phyloP scores from a whole-genome alignment of 2,329 filamentous ascomycete genomes.

The Colletotrichum brevisporum region DNA sequence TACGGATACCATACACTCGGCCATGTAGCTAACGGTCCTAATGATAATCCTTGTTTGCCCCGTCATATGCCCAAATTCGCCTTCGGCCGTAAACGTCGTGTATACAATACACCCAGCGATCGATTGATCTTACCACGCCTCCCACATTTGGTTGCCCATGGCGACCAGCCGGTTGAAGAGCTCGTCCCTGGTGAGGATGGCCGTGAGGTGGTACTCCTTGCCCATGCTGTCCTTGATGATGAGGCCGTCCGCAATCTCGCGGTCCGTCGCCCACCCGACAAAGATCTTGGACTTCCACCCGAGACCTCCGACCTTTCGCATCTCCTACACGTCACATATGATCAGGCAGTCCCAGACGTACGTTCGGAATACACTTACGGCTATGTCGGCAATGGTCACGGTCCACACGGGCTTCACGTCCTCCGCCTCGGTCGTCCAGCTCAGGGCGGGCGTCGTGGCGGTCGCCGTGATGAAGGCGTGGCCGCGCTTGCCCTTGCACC shows the following conservation, averaged over 20 bases:
- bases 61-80: not conserved
- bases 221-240: conserved; percentile 74
- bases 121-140: conserved; percentile 69
- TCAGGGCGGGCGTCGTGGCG: conserved; percentile 77
- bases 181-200: conserved; percentile 80
- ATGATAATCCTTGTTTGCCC: not conserved
- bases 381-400: conserved; percentile 78
- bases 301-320: conserved; percentile 85
- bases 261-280: conserved; percentile 82
- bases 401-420: conserved; percentile 76
- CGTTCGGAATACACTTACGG: conserved; percentile 32
- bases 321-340: conserved; percentile 62
- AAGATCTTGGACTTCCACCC: conserved; percentile 90
- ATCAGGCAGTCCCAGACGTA: not conserved
- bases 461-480: conserved; percentile 78
- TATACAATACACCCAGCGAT: not conserved
- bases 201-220: conserved; percentile 74
- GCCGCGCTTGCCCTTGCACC: conserved; percentile 79
- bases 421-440: conserved; percentile 70
- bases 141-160: conserved; percentile 88
- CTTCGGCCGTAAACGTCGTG: not conserved
- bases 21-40: not conserved
- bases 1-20: not conserved
- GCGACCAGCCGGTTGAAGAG: conserved; percentile 84
- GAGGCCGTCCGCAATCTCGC: conserved; percentile 82